Conservation (phyloP, 2,329 filamentous ascomycete species). For the Tolypocladium ophioglossoides region DNA sequence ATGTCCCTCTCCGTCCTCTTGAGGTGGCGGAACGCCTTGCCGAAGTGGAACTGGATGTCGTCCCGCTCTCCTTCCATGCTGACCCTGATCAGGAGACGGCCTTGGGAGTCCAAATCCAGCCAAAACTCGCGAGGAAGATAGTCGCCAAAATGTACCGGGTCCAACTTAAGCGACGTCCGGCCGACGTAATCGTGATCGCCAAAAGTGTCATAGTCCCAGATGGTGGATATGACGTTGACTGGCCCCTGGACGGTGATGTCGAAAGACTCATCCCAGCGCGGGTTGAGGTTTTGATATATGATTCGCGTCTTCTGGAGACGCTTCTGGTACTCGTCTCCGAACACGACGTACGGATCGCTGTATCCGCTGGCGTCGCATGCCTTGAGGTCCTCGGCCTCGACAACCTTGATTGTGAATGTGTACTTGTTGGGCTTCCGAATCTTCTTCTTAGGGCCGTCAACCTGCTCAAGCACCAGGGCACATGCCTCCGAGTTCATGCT, state of each 20-base stretch:
- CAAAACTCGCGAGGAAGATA: conserved; percentile 95
- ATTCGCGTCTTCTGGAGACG: conserved; percentile 89
- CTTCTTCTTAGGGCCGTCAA: conserved; percentile 58
- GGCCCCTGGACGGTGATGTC: conserved; percentile 90
- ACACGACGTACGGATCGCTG: conserved; percentile 93
- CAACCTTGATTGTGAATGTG: conserved; percentile 97
- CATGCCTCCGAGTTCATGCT: conserved; percentile 88
- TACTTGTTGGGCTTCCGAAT: conserved; percentile 69
- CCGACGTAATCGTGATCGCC: conserved; percentile 97
- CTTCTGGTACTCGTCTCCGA: conserved; percentile 96
- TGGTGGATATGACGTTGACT: conserved; percentile 88
- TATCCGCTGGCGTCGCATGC: conserved; percentile 92
- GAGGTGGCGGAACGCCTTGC: conserved; percentile 88
- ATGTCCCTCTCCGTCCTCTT: conserved; percentile 96
- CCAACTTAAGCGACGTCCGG: conserved; percentile 93
- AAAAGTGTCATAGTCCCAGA: conserved; percentile 97
- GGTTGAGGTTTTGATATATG: conserved; percentile 81
- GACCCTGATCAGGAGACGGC: conserved; percentile 75
- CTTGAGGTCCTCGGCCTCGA: conserved; percentile 94
- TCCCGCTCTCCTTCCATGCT: conserved; percentile 99
- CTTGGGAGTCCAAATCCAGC: conserved; percentile 94
- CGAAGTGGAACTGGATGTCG: conserved; percentile 97
- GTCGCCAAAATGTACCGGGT: conserved; percentile 93
- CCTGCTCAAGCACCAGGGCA: conserved; percentile 66
- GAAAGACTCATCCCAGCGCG: conserved; percentile 93